Conservation (phyloP, 345 rosid species). For the Lumnitzera racemosa region DNA sequence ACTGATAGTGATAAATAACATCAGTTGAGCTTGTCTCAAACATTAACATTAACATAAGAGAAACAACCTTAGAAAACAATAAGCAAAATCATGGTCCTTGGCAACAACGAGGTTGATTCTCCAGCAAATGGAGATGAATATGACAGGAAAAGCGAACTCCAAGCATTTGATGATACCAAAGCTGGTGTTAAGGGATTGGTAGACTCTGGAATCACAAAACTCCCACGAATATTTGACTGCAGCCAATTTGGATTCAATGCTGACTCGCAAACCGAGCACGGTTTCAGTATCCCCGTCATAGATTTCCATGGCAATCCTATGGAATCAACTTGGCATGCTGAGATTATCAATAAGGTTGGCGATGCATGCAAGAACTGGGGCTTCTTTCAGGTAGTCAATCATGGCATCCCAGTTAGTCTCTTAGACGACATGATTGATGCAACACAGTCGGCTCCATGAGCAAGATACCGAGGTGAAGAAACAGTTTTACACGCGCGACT, state of each 20-base stretch:
- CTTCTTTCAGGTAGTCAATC: neutral
- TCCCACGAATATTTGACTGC: conserved; percentile 3
- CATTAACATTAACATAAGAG: no score
- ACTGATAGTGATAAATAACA: no score
- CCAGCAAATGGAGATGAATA: no score
- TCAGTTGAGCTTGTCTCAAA: no score
- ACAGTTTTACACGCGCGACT: conserved; percentile 2
- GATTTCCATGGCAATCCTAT: conserved; percentile 22
- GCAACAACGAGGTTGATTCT: no score
- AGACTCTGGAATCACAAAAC: no score
- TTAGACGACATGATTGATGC: conserved; percentile 13
- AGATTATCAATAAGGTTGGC: neutral
- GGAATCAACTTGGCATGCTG: conserved; percentile 24
- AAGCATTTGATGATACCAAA: no score
- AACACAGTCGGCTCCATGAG: conserved; percentile 2
- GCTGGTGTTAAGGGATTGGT: no score
- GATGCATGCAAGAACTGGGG: conserved; percentile 7
- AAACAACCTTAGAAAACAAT: neutral
- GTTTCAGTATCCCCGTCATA: conserved; percentile 24
- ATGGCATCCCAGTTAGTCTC: conserved; percentile 10
- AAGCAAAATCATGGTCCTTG: no score
- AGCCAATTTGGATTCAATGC: neutral
- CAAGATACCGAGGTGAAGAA: no score
- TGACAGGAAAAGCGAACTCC: no score
- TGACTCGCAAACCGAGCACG: neutral